Evolutionary conservation across 768 basidiomycete genomes (phyloP).

Genomic region (Leccinellum rugosiceps): DNA sequence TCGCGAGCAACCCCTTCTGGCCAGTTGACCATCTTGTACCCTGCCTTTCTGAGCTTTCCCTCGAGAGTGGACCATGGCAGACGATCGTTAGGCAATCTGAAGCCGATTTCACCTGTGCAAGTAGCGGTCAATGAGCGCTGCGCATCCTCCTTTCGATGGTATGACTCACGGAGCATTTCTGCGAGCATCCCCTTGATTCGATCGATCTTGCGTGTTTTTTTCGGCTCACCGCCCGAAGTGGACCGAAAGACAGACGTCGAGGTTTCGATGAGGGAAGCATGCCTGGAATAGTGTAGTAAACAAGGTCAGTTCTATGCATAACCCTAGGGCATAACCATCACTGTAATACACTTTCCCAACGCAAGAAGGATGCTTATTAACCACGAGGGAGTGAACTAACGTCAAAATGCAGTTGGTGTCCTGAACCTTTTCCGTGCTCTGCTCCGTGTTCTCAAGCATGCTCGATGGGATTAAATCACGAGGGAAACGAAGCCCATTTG

Average conservation of each 20-base stretch:
- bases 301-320: background rate
- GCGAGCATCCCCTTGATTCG: too few relatives aligned
- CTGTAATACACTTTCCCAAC: background rate
- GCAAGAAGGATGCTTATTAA: background rate
- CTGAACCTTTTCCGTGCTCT: background rate
- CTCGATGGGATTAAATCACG: background rate
- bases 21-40: too few relatives aligned
- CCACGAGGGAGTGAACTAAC: background rate
- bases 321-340: too few relatives aligned
- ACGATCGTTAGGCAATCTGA: too few relatives aligned
- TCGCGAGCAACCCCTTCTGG: too few relatives aligned
- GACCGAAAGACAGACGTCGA: background rate
- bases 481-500: background rate
- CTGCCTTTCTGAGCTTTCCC: too few relatives aligned
- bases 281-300: background rate
- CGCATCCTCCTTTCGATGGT: too few relatives aligned
- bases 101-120: too few relatives aligned
- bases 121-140: too few relatives aligned
- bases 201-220: too few relatives aligned
- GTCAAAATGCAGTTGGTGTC: background rate
- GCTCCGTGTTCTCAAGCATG: background rate
- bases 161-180: too few relatives aligned
- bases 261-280: fast-evolving
- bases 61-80: too few relatives aligned
- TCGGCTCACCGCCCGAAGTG: background rate